Evolutionary conservation across 1,139 yeast genomes (phyloP), one percentile per base, ranked within the genome.

Genomic region (Suhomyces bokatorum): DNA sequence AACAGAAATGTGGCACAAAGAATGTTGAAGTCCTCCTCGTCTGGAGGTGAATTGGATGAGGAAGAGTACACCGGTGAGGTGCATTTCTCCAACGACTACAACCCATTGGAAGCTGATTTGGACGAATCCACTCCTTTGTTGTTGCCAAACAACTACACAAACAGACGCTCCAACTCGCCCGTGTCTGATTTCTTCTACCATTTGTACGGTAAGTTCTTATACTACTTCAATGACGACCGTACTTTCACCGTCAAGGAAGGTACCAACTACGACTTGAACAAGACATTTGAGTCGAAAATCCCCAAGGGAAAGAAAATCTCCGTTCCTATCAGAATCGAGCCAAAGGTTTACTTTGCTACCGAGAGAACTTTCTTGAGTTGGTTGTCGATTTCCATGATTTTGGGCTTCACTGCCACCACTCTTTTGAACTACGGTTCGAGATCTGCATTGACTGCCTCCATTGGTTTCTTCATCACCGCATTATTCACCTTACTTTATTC

Each of bases 381-480:
- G 95, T 67, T 86, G 47, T 82, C 89, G 14, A 83, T 86, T 50
- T 84, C 87, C 5, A 75, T 86, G 75, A 71, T 85, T 37, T 71
- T 86, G 48, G 85, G 87, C 37, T 87, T 85, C 44, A 83, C 90
- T 9, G 87, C 90, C 1, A 82, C 85, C 14, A 71, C 90, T 1
- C 71, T 86, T 52, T 69, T 86, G 56, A 83, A 83, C 49, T 86
- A 83, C 62, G 93, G 95, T 56, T 78, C 81, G 47, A 69, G 70
- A 41, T 69, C 82, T 35, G 83, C 97, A 0, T 74, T 89, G 56
- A 77, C 88, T 37, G 96, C 97, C 0, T 85, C 97, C 1, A 76
- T 89, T 45, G 95, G 96, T n/a, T 93, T 93, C 67, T 90, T 87
- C 67, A 47, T 87, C 16, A 82, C 95, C 22, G 89, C 98, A 0